Percentiles rank a stretch among this genome's conserved stretches.
Evolutionary conservation across 2,329 filamentous ascomycete species (phyloP).

Genomic region (Monascus ruber): DNA sequence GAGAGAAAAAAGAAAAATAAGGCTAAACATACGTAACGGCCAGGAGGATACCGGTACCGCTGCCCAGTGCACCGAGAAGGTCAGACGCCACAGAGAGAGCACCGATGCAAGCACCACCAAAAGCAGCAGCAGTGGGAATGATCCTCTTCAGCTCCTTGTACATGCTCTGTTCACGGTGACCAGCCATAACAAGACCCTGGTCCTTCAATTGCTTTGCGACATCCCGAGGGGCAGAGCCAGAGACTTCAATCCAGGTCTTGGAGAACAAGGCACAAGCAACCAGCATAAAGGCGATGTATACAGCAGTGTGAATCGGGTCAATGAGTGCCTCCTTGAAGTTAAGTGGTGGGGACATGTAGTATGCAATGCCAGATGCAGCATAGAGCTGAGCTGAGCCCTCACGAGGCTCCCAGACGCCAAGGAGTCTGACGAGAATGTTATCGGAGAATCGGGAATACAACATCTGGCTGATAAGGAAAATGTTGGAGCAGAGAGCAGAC

Average conservation of each 20-base stretch:
- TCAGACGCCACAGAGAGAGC: slow-evolving; percentile 91
- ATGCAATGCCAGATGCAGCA: slow-evolving; percentile 84
- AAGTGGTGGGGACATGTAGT: slow-evolving; percentile 98
- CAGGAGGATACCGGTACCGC: slow-evolving; percentile 92
- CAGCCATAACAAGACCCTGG: slow-evolving; percentile 97
- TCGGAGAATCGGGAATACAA: slow-evolving; percentile 98
- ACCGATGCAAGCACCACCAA: slow-evolving; percentile 98
- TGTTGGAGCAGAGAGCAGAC: slow-evolving; percentile 94
- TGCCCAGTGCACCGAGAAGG: slow-evolving; percentile 88
- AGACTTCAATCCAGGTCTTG: slow-evolving; percentile 99
- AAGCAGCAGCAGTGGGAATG: slow-evolving; percentile 94
- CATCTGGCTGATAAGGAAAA: slow-evolving; percentile 99
- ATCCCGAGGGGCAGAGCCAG: slow-evolving; percentile 90
- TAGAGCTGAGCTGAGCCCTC: slow-evolving; percentile 90
- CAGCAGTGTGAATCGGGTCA: slow-evolving; percentile 89
- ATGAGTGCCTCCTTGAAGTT: slow-evolving; percentile 96
- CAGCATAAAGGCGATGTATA: slow-evolving; percentile 97
- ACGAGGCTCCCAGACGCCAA: slow-evolving; percentile 96
- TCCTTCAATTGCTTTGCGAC: slow-evolving; percentile 99
- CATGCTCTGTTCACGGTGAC: slow-evolving; percentile 99
- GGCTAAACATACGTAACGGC: slow-evolving; percentile 77
- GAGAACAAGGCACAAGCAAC: slow-evolving; percentile 96
- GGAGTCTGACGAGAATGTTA: slow-evolving; percentile 93
- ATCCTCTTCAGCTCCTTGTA: slow-evolving; percentile 99
- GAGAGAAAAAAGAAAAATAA: not conserved